These are phyloP conservation scores for Prinsepia uniflora DNA, from an alignment of 306 rosid species.

Conservation along the genomic window DNA sequence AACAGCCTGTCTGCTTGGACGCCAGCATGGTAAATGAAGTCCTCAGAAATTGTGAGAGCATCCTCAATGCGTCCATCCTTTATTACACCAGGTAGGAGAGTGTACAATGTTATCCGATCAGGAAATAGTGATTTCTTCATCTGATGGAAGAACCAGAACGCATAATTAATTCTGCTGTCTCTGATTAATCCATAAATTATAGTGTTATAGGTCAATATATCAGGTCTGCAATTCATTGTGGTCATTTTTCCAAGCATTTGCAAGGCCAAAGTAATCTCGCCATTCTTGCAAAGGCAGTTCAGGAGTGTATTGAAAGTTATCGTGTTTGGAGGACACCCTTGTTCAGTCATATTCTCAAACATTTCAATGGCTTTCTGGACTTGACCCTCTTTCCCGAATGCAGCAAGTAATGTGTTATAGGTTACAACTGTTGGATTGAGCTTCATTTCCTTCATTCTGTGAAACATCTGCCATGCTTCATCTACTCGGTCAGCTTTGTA, in stretches of 20 bases:
- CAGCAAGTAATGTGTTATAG: slow-evolving; percentile 79
- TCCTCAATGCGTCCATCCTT: slow-evolving; percentile 56
- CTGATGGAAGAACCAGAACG: slow-evolving; percentile 92
- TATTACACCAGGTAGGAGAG: slow-evolving; percentile 78
- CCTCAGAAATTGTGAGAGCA: slow-evolving; percentile 52
- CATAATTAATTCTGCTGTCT: slow-evolving; percentile 59
- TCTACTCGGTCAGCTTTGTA: slow-evolving; percentile 77
- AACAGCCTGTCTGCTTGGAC: slow-evolving; percentile 41
- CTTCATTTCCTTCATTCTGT: slow-evolving; percentile 74
- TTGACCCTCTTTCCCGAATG: slow-evolving; percentile 79
- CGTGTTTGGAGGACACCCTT: slow-evolving; percentile 79
- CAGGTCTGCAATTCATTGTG: slow-evolving; percentile 63
- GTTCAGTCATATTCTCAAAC: slow-evolving; percentile 62
- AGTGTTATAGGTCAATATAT: slow-evolving; percentile 81
- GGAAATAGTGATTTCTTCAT: slow-evolving; percentile 84
- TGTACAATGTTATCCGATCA: slow-evolving; percentile 78
- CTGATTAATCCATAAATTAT: slow-evolving; percentile 68
- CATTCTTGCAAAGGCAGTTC: slow-evolving; percentile 89
- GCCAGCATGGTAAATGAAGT: slow-evolving; percentile 44
- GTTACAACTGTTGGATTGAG: slow-evolving; percentile 87
- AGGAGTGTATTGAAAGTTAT: slow-evolving; percentile 74
- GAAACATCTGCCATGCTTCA: slow-evolving; percentile 88
- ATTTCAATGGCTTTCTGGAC: slow-evolving; percentile 51
- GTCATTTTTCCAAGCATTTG: slow-evolving; percentile 68
- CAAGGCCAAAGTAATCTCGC: slow-evolving; percentile 67